Base-by-base conservation (phyloP, 2,329 filamentous ascomycete genomes). In the Sphaceloma murrayae region DNA sequence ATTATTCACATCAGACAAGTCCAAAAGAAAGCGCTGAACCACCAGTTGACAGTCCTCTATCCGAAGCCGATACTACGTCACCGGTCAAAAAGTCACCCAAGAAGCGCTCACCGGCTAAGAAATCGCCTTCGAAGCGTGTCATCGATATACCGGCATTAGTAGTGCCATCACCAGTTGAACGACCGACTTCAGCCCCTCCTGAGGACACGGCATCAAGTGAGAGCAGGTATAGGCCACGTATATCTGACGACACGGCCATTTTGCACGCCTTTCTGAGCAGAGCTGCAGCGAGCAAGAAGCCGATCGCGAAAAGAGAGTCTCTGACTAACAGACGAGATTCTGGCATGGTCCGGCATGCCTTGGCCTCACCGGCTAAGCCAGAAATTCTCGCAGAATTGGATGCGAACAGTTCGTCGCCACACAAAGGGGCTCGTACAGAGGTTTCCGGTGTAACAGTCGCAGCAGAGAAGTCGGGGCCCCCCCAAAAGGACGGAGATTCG, bases 211-310 rank as follows among this genome's bases (percentile, higher is more conserved):
- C 52, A 48, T 6, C 51, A 46, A 17, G 56, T 50, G 48, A 51
- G 11, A 24, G 22, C 18, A 48, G 52, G 19, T 33, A 49, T 14
- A 51, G 54, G 29, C 57, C 58, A 51, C 63, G 46, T 48, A 61
- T 53, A 36, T 70, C 49, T 56, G 67, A 69, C 45, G 68, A 72
- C 48, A 71, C 68, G 5, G 68, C 67, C 1, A 54, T 70, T 11
- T 56, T 72, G 4, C 67, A 68, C 48, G 67, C 68, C 26, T 72
- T 71, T 49, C 60, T 72, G 31, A 67, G 57, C 13, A 66, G 67
- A 6, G 67, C 67, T n/a, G 66, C 64, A n/a, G 63, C 67, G 21
- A 68, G 58, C 50, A 70, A 67, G 51, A 45, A 45, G 57, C 52
- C 51, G 8, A 57, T 59, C 13, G 51, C 58, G 26, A 63, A 62